These are phyloP conservation scores for Aspergillus ostianus DNA, from an alignment of 495 filamentous ascomycete species.

Conservation along the genomic window DNA sequence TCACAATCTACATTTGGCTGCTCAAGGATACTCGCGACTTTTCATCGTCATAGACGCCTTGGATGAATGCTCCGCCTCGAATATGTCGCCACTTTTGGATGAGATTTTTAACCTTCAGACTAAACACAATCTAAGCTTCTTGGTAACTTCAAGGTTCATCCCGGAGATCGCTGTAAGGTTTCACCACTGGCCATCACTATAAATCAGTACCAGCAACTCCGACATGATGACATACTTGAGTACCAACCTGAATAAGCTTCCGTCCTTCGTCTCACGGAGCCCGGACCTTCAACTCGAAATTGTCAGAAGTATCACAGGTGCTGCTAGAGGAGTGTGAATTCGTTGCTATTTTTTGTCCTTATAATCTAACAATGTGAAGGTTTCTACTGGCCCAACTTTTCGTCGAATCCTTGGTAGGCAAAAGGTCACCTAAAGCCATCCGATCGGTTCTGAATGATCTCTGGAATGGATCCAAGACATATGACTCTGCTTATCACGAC, in stretches of 20 bases:
- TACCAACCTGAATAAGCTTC: conserved; percentile 17
- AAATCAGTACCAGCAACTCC: neutral
- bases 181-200: neutral
- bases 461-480: conserved; percentile 1
- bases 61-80: conserved; percentile 25
- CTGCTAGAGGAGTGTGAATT: conserved; percentile 43
- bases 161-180: conserved; percentile 16
- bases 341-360: neutral
- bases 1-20: conserved; percentile 24
- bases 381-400: conserved; percentile 56
- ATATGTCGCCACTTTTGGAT: conserved; percentile 15
- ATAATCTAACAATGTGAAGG: too few species aligned
- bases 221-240: conserved; percentile 26
- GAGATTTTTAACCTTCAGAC: conserved; percentile 11
- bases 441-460: neutral
- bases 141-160: conserved; percentile 30
- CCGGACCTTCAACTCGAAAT: conserved; percentile 30
- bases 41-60: conserved; percentile 47
- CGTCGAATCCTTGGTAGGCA: conserved; percentile 45
- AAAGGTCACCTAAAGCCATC: conserved; percentile 7
- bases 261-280: conserved; percentile 16
- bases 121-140: conserved; percentile 11
- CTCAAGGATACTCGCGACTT: conserved; percentile 16
- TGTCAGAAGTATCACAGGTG: conserved; percentile 23
- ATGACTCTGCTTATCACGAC: conserved; percentile 23